Evolutionary conservation across 2,329 filamentous ascomycete species (phyloP).

Genomic region (Furcasterigmium sp.): DNA sequence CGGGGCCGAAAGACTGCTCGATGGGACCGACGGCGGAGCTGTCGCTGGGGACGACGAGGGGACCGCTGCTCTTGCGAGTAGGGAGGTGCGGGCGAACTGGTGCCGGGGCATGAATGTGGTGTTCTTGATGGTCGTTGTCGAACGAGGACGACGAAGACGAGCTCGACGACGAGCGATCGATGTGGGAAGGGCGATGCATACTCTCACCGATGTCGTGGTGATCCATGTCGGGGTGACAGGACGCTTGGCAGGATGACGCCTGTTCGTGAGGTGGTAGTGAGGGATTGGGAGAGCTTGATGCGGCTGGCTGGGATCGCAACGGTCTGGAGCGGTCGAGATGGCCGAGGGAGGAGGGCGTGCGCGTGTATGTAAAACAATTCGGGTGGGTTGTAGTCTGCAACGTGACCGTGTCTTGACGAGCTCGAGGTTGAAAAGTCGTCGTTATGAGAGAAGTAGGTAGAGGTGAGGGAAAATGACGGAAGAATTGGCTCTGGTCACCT

Average conservation of each 20-base stretch:
- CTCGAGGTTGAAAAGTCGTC: no score
- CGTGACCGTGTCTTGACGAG: no score
- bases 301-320: no score
- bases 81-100: conserved; percentile 61
- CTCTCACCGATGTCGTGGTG: conserved; percentile 12
- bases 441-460: no score
- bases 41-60: conserved; percentile 76
- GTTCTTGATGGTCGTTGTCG: conserved; percentile 26
- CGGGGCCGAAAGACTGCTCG: conserved; percentile 73
- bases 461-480: not conserved
- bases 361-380: no score
- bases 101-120: conserved; percentile 42
- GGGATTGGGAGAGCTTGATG: no score
- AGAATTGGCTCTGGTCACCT: not conserved
- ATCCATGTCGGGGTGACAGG: not conserved
- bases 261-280: no score
- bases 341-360: no score
- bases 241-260: no score
- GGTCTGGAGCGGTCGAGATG: no score
- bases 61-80: conserved; percentile 73
- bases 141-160: conserved; percentile 25
- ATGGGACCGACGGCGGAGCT: conserved; percentile 67
- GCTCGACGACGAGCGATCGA: conserved; percentile 26
- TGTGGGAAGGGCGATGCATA: conserved; percentile 20
- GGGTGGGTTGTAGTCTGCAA: no score